Evolutionary conservation across 768 basidiomycete genomes (phyloP), one percentile per base, ranked within the genome.

Genomic region (Sarcomyxa edulis): DNA sequence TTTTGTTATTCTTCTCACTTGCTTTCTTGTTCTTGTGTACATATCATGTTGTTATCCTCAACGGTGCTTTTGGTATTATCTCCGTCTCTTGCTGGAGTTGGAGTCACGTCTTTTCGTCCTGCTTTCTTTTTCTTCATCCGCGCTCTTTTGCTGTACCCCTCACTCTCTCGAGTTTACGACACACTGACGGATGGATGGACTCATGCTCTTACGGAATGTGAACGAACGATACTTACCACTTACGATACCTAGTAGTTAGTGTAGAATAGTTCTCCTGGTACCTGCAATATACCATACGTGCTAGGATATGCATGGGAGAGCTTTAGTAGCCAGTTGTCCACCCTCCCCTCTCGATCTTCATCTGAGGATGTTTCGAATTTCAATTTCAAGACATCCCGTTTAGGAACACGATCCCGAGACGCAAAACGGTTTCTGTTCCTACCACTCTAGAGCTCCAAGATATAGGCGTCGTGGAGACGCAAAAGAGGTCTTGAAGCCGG

Each of bases 181-280:
- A 15, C 37, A 39, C 30, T 39, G 29, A 39, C 30, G 29, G 31
- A 21, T 28, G 30, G 38, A 39, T 26, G 38, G 38, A 39, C 30
- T 39, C 27, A 32, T 39, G 38, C 29, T 39, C 38, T 37, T 7
- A n/a, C n/a, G n/a, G n/a, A n/a, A n/a, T n/a, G n/a, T 39, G 38
- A 39, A 31, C 29, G 38, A 32, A 39, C 29, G 33, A 11, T 37
- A 32, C 38, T 32, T 39, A 39, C 38, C 24, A 39, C 20, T 39
- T 38, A 31, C 38, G 38, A 39, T 31, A 39, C 38, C 38, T 39
- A n/a, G n/a, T 39, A 31, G 16, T 31, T 31, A 28, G 14, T 19
- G 38, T 31, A 39, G 32, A 31, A 39, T 31, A 39, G 23, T 22
- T n/a, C 5, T 26, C 24, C 38, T n/a, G 10, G 15, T 14, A 12